Percentiles rank a stretch among this genome's conserved stretches.
These are phyloP conservation scores for Picea sitchensis DNA, from an alignment of 75 land plant species.

Conservation along the genomic window DNA sequence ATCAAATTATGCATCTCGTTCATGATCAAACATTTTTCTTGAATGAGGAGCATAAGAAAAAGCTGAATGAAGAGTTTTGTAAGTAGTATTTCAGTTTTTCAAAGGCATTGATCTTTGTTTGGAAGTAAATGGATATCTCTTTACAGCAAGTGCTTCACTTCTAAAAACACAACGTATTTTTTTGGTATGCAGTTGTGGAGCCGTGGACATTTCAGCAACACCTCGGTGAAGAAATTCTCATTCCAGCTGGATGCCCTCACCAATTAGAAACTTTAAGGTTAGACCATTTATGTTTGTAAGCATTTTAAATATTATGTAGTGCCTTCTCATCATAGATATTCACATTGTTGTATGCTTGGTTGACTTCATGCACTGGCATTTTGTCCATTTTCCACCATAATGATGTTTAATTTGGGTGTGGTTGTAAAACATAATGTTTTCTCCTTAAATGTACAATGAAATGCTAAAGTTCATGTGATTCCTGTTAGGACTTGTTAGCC, in stretches of 20 bases:
- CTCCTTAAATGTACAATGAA: no score
- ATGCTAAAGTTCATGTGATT: no score
- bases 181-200: constrained; percentile 47
- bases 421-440: no score
- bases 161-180: neutral
- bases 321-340: neutral
- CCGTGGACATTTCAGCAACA: constrained; percentile 77
- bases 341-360: neutral
- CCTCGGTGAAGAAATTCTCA: constrained; percentile 72
- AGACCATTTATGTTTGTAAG: neutral
- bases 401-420: no score
- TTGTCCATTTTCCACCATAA: no score
- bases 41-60: constrained; percentile 56
- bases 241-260: constrained; percentile 84
- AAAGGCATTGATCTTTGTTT: neutral
- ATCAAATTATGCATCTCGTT: constrained; percentile 65
- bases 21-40: constrained; percentile 74
- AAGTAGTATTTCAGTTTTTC: neutral
- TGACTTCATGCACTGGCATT: neutral
- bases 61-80: constrained; percentile 22
- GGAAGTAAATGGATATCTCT: no score
- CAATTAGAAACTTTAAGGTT: constrained; percentile 77
- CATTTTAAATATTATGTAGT: neutral
- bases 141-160: neutral
- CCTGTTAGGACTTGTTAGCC: no score